Percentiles rank a stretch among this genome's conserved stretches.
Conservation (phyloP, 164 flowering plant species). For the Stephania japonica region DNA sequence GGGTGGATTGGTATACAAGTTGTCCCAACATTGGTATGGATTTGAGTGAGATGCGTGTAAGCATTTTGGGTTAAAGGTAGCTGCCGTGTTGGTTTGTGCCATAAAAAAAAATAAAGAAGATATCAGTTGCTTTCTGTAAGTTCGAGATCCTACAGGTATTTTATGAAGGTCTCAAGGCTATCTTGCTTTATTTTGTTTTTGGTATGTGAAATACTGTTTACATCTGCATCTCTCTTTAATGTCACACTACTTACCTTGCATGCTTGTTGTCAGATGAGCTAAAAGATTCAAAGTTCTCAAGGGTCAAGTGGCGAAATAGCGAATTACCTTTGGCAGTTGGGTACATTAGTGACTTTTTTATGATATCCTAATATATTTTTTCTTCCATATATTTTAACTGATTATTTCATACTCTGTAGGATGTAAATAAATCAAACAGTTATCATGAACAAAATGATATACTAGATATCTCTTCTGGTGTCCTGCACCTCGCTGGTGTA, state of each 20-base stretch:
- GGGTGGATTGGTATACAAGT: no score
- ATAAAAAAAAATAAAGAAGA: no score
- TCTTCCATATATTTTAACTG: background rate
- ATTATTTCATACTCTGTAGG: conserved; percentile 28
- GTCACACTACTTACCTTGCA: conserved; percentile 17
- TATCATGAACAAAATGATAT: conserved; percentile 29
- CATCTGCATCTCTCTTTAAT: no score
- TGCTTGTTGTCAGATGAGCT: conserved; percentile 18
- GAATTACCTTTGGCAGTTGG: conserved; percentile 30
- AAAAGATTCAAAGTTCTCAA: conserved; percentile 21
- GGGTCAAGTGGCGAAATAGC: conserved; percentile 51
- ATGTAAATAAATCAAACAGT: conserved; percentile 14
- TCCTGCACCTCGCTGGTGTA: conserved; percentile 59
- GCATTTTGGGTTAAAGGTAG: no score
- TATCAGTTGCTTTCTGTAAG: no score
- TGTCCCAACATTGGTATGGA: background rate
- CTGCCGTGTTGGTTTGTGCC: no score
- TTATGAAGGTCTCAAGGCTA: background rate
- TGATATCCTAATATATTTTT: background rate
- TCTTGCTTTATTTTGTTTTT: background rate
- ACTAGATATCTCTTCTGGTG: conserved; percentile 71
- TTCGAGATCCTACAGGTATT: background rate
- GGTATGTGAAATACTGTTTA: background rate
- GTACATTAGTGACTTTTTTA: conserved; percentile 18
- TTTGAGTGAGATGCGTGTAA: background rate